These are phyloP conservation scores for Paradendryphiella salina DNA, from an alignment of 2,329 filamentous ascomycete genomes.

Conservation along the genomic window DNA sequence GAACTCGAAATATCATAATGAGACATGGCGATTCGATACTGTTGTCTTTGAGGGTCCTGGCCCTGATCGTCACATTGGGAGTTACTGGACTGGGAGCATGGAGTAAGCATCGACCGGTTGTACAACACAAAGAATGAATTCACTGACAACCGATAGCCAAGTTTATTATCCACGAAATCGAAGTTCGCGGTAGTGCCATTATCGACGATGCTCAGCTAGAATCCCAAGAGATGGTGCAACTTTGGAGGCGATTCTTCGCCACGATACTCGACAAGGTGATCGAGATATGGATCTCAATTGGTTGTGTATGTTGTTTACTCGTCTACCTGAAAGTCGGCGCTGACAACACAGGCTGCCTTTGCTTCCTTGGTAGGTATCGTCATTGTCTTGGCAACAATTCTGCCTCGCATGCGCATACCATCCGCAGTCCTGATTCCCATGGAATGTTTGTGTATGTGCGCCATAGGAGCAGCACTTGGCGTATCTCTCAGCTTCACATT, in stretches of 20 bases:
- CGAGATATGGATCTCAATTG: slow-evolving; percentile 34
- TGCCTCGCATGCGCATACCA: slow-evolving; percentile 24
- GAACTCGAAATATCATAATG: slow-evolving; percentile 20
- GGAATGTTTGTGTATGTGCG: slow-evolving; percentile 30
- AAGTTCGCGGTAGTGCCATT: slow-evolving; percentile 22
- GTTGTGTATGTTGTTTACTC: slow-evolving; percentile 21
- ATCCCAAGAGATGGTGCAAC: slow-evolving; percentile 9
- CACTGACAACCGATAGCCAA: slow-evolving; percentile 15
- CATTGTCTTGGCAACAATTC: slow-evolving; percentile 22
- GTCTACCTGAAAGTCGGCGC: not conserved
- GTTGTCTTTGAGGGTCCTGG: slow-evolving; percentile 27
- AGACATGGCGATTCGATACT: slow-evolving; percentile 20
- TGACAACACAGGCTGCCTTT: slow-evolving; percentile 28
- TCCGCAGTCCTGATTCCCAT: slow-evolving; percentile 24
- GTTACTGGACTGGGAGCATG: slow-evolving; percentile 31
- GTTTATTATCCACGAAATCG: slow-evolving; percentile 28
- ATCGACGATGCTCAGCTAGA: slow-evolving; percentile 17
- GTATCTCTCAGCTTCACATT: slow-evolving; percentile 27
- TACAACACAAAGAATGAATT: not conserved
- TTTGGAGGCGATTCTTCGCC: slow-evolving; percentile 29
- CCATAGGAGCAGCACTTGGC: slow-evolving; percentile 29
- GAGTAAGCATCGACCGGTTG: slow-evolving; percentile 20
- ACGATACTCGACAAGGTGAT: slow-evolving; percentile 15
- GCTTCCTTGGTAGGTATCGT: slow-evolving; percentile 22
- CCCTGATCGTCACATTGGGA: slow-evolving; percentile 24